Evolutionary conservation across 179 eudicot species (phyloP), one percentile per base, ranked within the genome.

Genomic region (Gypsophila paniculata): DNA sequence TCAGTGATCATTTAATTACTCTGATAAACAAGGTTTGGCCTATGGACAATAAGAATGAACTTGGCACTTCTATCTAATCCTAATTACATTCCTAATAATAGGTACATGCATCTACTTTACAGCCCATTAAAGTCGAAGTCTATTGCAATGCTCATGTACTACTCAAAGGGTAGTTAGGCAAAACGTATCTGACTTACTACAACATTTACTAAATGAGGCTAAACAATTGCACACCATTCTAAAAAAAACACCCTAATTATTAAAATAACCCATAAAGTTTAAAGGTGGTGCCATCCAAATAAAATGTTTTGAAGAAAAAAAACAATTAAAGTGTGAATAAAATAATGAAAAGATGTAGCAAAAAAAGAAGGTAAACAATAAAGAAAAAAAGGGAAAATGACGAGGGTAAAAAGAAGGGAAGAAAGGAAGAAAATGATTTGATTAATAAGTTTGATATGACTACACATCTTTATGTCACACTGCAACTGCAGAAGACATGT

Each of bases 391-490:
- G 32, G 52, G 52, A 62, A 70, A 32, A 36, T 65, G 63, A 65
- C 59, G 55, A 70, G 55, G 46, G 46, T 42, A 55, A 44, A 34
- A 65, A 63, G 25, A 21, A 17, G 60, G 46, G 36, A 29, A 70
- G 49, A 72, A 23, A 69, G 68, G 69, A 75, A 77, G 75, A 70
- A 78, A 79, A 74, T 74, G 86, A 83, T 77, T 74, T 77, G 80
- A 80, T 76, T 68, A 79, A 79, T 76, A 73, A 75, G 81, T 77
- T 80, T 83, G 86, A 83, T 75, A 77, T 68, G 86, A 83, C 86
- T 68, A 72, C 65, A 77, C 83, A 71, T 80, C 86, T 83, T 83
- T 83, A 83, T 77, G 79, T 75, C 81, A 77, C 74, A 71, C 82
- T 79, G 82, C 65, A 76, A 74, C 75, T 44, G 72, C 78, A 81